These are phyloP conservation scores for Emericellopsis atlantica DNA, from an alignment of 2,329 filamentous ascomycete genomes.

Conservation along the genomic window DNA sequence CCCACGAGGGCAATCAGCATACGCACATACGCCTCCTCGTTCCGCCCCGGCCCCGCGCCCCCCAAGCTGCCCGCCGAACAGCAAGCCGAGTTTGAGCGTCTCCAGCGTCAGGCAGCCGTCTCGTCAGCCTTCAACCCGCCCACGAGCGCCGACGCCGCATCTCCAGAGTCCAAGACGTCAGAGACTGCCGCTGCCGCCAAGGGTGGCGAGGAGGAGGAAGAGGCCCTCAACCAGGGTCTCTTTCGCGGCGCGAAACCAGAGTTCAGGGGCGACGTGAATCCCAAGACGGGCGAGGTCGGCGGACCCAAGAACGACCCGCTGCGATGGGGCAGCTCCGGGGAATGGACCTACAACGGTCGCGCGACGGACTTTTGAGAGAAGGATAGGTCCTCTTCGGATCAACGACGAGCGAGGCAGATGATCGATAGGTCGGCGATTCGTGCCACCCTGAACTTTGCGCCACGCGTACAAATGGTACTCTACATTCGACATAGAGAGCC, in stretches of 20 bases:
- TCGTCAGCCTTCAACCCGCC: conserved; percentile 27
- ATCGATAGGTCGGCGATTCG: too few relatives aligned
- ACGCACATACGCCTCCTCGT: conserved; percentile 23
- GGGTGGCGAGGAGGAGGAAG: conserved; percentile 16
- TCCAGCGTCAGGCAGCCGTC: conserved; percentile 52
- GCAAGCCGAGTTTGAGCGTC: conserved; percentile 79
- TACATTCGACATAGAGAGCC: too few relatives aligned
- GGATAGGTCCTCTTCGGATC: too few relatives aligned
- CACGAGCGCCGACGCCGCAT: conserved; percentile 4
- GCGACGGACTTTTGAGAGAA: conserved; percentile 69
- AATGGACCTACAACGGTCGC: conserved; percentile 90
- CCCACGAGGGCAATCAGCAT: conserved; percentile 4
- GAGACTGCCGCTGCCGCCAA: conserved; percentile 9
- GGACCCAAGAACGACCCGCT: conserved; percentile 96
- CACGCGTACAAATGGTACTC: too few relatives aligned
- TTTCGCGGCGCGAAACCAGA: conserved; percentile 72
- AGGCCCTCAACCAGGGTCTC: conserved; percentile 46
- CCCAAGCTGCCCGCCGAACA: conserved; percentile 79
- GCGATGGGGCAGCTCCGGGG: conserved; percentile 63
- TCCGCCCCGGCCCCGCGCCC: conserved; percentile 52
- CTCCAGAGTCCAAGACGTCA: conserved; percentile 11
- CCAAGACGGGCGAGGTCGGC: conserved; percentile 87
- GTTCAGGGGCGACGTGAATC: conserved; percentile 86
- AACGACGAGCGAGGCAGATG: too few relatives aligned
- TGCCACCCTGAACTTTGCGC: too few relatives aligned